These are phyloP conservation scores for Citropsis articulata DNA, from an alignment of 345 rosid species.

Conservation along the genomic window DNA sequence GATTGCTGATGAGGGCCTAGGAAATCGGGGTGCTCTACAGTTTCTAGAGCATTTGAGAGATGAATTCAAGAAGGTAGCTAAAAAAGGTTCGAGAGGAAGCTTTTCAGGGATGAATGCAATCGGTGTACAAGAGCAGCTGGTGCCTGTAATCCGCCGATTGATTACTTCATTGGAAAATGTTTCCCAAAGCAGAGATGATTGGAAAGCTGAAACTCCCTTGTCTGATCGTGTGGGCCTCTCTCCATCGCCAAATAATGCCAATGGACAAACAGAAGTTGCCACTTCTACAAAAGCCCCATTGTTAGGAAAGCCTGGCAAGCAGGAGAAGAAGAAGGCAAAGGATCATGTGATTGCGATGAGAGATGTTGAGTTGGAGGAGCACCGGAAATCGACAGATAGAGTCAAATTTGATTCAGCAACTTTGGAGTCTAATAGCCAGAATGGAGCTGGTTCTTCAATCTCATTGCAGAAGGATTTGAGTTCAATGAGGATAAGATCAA, in stretches of 20 bases:
- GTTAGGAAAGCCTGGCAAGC: conserved; percentile 56
- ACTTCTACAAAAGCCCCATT: conserved; percentile 72
- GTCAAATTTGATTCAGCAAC: conserved; percentile 35
- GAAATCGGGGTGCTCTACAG: conserved; percentile 46
- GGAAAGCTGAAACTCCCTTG: conserved; percentile 31
- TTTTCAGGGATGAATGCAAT: conserved; percentile 57
- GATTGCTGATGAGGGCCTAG: conserved; percentile 58
- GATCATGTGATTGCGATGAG: conserved; percentile 58
- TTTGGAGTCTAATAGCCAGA: conserved; percentile 36
- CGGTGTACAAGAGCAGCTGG: conserved; percentile 55
- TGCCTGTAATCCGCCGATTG: conserved; percentile 62
- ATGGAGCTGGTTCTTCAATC: conserved; percentile 38
- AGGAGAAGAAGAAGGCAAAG: conserved; percentile 68
- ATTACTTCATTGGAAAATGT: conserved; percentile 63
- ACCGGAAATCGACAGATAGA: conserved; percentile 52
- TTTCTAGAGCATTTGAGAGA: conserved; percentile 71
- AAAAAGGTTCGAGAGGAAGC: conserved; percentile 54
- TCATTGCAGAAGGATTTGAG: conserved; percentile 61
- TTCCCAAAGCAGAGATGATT: conserved; percentile 34
- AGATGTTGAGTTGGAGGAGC: conserved; percentile 67
- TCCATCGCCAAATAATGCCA: conserved; percentile 42
- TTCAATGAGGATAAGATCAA: conserved; percentile 56
- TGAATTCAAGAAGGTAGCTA: conserved; percentile 60
- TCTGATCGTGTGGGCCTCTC: conserved; percentile 33
- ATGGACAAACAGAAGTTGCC: conserved; percentile 43